Conservation (phyloP, 148 eudicot species). For the Fagopyrum esculentum region DNA sequence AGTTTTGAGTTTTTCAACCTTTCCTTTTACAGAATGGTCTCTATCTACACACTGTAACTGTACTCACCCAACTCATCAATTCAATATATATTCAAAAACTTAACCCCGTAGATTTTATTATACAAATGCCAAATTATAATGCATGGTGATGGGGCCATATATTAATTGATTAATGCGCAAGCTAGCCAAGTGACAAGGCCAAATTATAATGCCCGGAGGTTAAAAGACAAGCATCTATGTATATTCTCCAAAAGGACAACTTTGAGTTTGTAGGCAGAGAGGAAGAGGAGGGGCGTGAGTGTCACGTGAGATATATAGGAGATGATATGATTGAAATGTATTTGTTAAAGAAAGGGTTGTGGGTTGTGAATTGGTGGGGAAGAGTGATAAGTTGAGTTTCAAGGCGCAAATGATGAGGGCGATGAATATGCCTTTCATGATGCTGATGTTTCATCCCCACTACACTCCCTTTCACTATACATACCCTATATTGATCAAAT, state of each 20-base stretch:
- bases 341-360: neutral
- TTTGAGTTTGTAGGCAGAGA: neutral
- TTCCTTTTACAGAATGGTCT: constrained; percentile 5
- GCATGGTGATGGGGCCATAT: neutral
- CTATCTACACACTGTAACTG: constrained; percentile 7
- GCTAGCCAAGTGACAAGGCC: neutral
- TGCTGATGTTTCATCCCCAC: constrained; percentile 23
- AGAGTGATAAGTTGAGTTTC: constrained; percentile 22
- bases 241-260: neutral
- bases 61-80: constrained; percentile 5
- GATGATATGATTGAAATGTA: constrained; percentile 9
- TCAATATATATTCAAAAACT: neutral
- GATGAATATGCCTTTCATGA: constrained; percentile 28
- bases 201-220: constrained; percentile 12
- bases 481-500: neutral
- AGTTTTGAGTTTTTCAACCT: neutral
- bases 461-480: neutral
- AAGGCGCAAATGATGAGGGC: constrained; percentile 38
- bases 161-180: neutral
- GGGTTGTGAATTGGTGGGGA: constrained; percentile 13
- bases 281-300: neutral
- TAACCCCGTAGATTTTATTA: too few relatives aligned
- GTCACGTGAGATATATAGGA: constrained; percentile 14
- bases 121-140: too few relatives aligned
- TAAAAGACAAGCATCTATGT: neutral